phyloP scores from a whole-genome alignment of 106 monocot genomes.

The Allium fistulosum region DNA sequence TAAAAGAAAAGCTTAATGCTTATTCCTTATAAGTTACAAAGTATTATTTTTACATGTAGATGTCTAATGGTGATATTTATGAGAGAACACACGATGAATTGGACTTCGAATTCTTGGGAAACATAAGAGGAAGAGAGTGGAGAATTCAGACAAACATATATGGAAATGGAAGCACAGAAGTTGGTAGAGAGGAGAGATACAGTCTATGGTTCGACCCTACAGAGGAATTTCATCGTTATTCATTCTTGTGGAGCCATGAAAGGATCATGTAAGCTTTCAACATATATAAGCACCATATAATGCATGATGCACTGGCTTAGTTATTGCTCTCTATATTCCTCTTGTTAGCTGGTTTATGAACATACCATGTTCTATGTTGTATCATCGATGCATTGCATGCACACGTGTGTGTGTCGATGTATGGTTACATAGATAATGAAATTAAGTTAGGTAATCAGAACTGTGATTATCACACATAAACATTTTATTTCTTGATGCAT shows the following conservation, averaged over 20 bases:
- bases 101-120: constrained; percentile 73
- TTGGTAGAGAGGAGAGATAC: constrained; percentile 83
- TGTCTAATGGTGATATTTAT: constrained; percentile 75
- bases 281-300: neutral
- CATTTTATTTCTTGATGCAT: no score
- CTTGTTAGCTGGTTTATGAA: neutral
- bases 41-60: constrained; percentile 17
- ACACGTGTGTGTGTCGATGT: no score
- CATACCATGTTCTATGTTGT: neutral
- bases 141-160: constrained; percentile 89
- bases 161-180: constrained; percentile 70
- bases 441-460: no score
- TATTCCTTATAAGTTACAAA: neutral
- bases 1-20: no score
- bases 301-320: neutral
- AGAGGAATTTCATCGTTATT: constrained; percentile 71
- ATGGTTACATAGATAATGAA: no score
- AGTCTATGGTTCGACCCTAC: constrained; percentile 78
- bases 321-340: neutral
- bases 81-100: constrained; percentile 66
- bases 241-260: constrained; percentile 56
- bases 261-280: constrained; percentile 50
- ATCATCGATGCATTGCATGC: neutral
- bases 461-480: no score
- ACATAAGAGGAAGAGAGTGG: constrained; percentile 73